A percentile compares a stretch with the other conserved stretches of the same genome.
These are phyloP conservation scores for Cylindrodendrum hubeiense DNA, from an alignment of 2,329 filamentous ascomycete species.

Conservation along the genomic window DNA sequence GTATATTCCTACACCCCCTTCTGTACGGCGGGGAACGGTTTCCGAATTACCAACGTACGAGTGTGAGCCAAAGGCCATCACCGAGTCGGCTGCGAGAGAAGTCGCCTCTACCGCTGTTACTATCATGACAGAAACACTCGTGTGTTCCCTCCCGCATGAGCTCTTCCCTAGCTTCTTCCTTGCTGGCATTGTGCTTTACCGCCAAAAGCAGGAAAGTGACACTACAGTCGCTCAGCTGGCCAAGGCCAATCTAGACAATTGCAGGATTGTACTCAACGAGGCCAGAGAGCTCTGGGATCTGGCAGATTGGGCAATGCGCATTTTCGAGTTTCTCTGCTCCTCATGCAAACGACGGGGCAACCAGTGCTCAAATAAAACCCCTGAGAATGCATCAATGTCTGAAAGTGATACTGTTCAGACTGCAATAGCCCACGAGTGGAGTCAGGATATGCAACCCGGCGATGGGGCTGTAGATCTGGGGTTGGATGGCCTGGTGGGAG, in stretches of 20 bases:
- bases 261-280: neutral
- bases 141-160: neutral
- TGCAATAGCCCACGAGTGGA: too few relatives aligned
- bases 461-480: too few relatives aligned
- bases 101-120: neutral
- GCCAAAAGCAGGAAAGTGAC: neutral
- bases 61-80: too few relatives aligned
- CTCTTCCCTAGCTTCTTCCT: neutral
- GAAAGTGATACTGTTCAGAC: too few relatives aligned
- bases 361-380: too few relatives aligned
- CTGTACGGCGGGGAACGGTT: too few relatives aligned
- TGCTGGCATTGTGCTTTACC: neutral
- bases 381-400: too few relatives aligned
- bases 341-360: too few relatives aligned
- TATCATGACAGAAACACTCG: neutral
- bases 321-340: neutral
- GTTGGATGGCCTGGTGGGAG: too few relatives aligned
- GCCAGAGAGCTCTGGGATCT: neutral
- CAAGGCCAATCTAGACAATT: neutral
- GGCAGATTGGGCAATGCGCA: neutral
- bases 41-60: too few relatives aligned
- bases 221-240: neutral
- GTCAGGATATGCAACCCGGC: too few relatives aligned
- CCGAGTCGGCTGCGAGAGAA: neutral
- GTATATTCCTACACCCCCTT: too few relatives aligned